These are phyloP conservation scores for Quercus alba DNA, from an alignment of 306 rosid species.

Conservation along the genomic window DNA sequence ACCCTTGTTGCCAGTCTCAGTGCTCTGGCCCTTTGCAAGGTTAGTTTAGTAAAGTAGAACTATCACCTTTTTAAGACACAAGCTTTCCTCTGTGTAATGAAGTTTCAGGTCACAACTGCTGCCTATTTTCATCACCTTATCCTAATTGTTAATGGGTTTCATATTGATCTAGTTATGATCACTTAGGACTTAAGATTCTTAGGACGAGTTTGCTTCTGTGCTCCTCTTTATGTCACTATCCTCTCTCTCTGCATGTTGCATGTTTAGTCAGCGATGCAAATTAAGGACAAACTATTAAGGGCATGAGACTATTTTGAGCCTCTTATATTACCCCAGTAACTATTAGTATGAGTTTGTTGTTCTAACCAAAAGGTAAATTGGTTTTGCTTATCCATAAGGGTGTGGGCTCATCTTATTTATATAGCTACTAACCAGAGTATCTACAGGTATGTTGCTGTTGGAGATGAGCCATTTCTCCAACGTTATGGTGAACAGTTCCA, in stretches of 20 bases:
- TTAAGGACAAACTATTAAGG: not conserved
- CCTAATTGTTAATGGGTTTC: not conserved
- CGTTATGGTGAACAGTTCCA: slow-evolving; percentile 65
- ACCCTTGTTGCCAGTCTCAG: not conserved
- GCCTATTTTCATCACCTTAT: not conserved
- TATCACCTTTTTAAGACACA: not conserved
- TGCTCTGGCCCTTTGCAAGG: not conserved
- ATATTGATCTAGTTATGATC: not conserved
- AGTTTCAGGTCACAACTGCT: not conserved
- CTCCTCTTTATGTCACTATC: not conserved
- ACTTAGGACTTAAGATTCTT: not conserved
- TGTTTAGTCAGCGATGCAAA: not conserved
- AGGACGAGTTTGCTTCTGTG: not conserved
- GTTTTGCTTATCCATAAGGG: slow-evolving; percentile 9
- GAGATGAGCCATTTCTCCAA: slow-evolving; percentile 85
- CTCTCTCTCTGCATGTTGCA: not conserved
- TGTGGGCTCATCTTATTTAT: slow-evolving; percentile 11
- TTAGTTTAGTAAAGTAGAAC: not conserved
- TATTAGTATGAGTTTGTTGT: not conserved
- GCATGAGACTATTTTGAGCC: not conserved
- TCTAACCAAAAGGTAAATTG: not conserved
- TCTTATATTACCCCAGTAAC: not conserved
- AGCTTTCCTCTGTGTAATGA: not conserved
- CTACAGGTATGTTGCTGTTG: slow-evolving; percentile 85
- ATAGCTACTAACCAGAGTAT: slow-evolving; percentile 17